These are phyloP conservation scores for Astraeus odoratus DNA, from an alignment of 768 basidiomycete species.

Conservation along the genomic window DNA sequence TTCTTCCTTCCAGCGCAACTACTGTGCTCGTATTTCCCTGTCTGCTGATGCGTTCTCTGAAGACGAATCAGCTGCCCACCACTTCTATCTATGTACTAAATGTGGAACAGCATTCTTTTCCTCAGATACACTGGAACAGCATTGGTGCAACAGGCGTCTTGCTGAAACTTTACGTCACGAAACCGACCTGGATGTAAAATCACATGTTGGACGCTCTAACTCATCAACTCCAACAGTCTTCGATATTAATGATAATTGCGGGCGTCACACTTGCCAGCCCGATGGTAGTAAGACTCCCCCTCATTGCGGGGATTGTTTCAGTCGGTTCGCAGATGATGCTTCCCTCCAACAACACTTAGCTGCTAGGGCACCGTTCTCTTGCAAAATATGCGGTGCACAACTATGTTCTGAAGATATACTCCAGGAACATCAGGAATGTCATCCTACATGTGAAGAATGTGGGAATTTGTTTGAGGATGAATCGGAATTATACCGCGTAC, in stretches of 20 bases:
- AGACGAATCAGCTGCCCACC: too few relatives aligned
- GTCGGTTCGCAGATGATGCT: slow-evolving; percentile 14
- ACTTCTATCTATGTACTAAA: too few relatives aligned
- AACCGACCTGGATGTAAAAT: too few relatives aligned
- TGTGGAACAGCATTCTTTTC: too few relatives aligned
- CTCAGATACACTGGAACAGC: too few relatives aligned
- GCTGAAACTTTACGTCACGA: too few relatives aligned
- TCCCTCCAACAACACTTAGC: slow-evolving; percentile 15
- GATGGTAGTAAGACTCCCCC: slow-evolving; percentile 6
- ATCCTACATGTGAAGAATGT: slow-evolving; percentile 20
- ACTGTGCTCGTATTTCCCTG: too few relatives aligned
- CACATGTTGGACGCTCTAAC: too few relatives aligned
- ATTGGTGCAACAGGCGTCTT: too few relatives aligned
- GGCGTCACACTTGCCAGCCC: slow-evolving; percentile 11
- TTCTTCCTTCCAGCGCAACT: too few relatives aligned
- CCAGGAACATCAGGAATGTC: slow-evolving; percentile 18
- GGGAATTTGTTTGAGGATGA: slow-evolving; percentile 13
- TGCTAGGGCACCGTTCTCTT: slow-evolving; percentile 9
- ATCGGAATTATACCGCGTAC: slow-evolving; percentile 16
- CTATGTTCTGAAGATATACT: slow-evolving; percentile 21
- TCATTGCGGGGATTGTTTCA: slow-evolving; percentile 18
- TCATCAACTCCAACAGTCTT: too few relatives aligned
- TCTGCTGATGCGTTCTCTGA: too few relatives aligned
- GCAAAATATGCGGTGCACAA: slow-evolving; percentile 14
- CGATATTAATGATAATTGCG: slow-evolving; percentile 6